Evolutionary conservation across 164 flowering plant genomes (phyloP), one percentile per base, ranked within the genome.

Genomic region (Brasenia schreberi): DNA sequence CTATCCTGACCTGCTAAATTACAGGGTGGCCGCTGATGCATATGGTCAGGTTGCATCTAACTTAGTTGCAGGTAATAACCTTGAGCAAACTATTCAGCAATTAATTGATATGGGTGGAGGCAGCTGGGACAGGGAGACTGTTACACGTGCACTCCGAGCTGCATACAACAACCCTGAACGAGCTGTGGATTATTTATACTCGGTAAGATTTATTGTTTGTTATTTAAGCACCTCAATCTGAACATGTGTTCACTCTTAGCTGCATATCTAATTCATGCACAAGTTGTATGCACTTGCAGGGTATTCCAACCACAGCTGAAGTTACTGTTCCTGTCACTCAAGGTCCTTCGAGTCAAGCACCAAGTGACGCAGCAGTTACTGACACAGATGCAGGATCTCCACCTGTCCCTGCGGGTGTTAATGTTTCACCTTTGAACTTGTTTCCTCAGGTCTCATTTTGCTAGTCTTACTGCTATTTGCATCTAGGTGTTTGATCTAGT

Each of bases 151-250:
- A 43, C 91, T 94, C 73, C 85, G 91, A 67, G 98, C 98, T 17
- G 98, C 98, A 63, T 89, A 86, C 76, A 94, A 91, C 80, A 94
- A 91, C 63, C 98, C 98, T 23, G 98, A 91, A 76, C 86, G 97
- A 65, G 98, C 98, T 70, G 91, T 94, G 59, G 98, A 94, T 68
- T 94, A 94, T 72, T 77, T 94, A 63, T 94, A 89, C 81, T 86
- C 95, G 64, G 98, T 91, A 91, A 66, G 89, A 60, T 60, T 60
- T 17, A 6, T 60, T 60, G 63, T 60, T 60, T 60, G 63, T 9
- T n/a, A 7, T 60, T 9, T 17, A 7, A 23, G 27, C 12, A 3
- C 18, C 7, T 18, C 18, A 4, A 61, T 18, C 9, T 61, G 12
- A n/a, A 18, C 4, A 23, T 23, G 63, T 61, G 12, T 18, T 11